Conservation (phyloP, 768 basidiomycete genomes). For the Boletus rufocinnamomeus region DNA sequence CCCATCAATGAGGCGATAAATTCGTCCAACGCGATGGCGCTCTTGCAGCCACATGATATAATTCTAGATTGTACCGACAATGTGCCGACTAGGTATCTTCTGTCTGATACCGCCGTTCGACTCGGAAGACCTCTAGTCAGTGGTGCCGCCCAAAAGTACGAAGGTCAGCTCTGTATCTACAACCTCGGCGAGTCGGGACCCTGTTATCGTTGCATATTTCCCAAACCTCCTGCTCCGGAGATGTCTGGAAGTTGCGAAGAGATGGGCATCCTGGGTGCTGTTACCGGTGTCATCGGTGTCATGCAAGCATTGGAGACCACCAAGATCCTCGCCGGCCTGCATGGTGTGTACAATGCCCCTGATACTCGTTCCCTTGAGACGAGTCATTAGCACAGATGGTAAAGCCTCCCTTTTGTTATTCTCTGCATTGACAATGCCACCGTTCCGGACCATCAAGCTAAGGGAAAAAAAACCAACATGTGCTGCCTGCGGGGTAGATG, state of each 20-base stretch:
- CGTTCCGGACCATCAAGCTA: conserved; percentile 84
- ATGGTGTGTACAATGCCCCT: conserved; percentile 45
- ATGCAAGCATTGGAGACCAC: conserved; percentile 89
- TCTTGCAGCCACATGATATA: conserved; percentile 67
- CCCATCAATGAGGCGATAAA: conserved; percentile 54
- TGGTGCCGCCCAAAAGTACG: conserved; percentile 87
- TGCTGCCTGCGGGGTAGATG: conserved; percentile 67
- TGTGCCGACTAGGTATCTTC: conserved; percentile 85
- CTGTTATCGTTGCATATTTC: conserved; percentile 95
- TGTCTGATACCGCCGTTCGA: conserved; percentile 81
- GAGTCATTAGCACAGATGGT: conserved; percentile 43
- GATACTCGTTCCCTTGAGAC: conserved; percentile 2
- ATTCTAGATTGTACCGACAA: conserved; percentile 97
- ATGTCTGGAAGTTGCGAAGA: conserved; percentile 81
- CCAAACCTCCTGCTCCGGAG: conserved; percentile 67
- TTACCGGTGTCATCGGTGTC: conserved; percentile 87
- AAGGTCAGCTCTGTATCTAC: conserved; percentile 79
- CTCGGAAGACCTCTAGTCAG: conserved; percentile 84
- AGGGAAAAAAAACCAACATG: conserved; percentile 71
- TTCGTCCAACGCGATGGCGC: conserved; percentile 60
- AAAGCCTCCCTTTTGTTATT: conserved; percentile 71
- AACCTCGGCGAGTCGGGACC: conserved; percentile 72
- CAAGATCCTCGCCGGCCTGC: conserved; percentile 69
- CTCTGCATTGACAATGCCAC: conserved; percentile 65
- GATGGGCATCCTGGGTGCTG: conserved; percentile 82